Base-by-base conservation (phyloP, 345 rosid species). In the Moringa oleifera region DNA sequence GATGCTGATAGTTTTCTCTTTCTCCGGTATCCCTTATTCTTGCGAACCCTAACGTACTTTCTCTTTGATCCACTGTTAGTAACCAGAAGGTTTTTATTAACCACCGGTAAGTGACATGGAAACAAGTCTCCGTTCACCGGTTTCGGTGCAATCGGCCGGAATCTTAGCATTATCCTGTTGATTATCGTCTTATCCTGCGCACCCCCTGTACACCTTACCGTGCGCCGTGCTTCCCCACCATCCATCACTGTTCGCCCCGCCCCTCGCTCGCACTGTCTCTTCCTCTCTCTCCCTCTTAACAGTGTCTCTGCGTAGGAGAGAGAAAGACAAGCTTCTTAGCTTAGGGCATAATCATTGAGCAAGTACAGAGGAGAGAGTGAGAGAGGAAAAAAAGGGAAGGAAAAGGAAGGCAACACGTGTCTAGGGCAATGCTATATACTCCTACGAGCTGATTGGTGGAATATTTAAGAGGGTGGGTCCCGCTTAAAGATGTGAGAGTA, bases 71-170 rank as follows among this genome's bases (percentile, higher is more conserved):
- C 79, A 46, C 66, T 52, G 51, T 61, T 79, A 57, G 67, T 63
- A 61, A 71, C 16, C 59, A 76, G 23, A 33, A 49, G 0, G 57
- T 59, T 64, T 63, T 66, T 73, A 60, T 53, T 54, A 36, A 55
- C 71, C 8, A 33, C 22, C 31, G 20, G 23, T 41, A 46, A 73
- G 62, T 22, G 80, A 58, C 36, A 4, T 23, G 6, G 46, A 18
- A 0, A 25, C 78, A 4, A 33, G 37, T 11, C 5, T 33, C 78
- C 80, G 31, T 21, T 16, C 23, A 57, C 65, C 62, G 91, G 98
- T 67, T 89, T 91, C 36, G 98, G 98, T 0, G 96, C 98, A 68
- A 91, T 91, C 66, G 96, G 96, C 51, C 96, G 78, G 78, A 89
- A 91, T 69, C 89, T 69, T 68, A 80, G 85, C 95, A 85, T 85